Percentiles rank a stretch among this genome's conserved stretches.
Evolutionary conservation across 2,329 filamentous ascomycete genomes (phyloP).

Genomic region (Cadophora malorum): DNA sequence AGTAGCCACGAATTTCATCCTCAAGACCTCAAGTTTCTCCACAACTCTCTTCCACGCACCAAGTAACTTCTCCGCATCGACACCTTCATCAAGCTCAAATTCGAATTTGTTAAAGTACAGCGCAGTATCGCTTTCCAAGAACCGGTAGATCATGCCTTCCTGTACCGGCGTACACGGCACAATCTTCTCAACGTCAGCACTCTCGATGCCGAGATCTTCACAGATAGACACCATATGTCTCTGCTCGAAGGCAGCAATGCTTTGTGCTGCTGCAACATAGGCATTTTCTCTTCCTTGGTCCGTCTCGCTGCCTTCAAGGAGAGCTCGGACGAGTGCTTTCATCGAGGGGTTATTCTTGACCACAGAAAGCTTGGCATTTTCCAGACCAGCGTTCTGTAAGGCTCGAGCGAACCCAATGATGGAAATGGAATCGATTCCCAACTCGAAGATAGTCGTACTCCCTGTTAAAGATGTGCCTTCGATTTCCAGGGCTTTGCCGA

Average conservation of each 20-base stretch:
- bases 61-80: conserved; percentile 57
- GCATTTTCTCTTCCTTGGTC: conserved; percentile 32
- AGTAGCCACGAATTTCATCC: conserved; percentile 76
- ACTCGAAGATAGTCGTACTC: conserved; percentile 77
- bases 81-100: conserved; percentile 56
- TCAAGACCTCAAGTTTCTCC: conserved; percentile 65
- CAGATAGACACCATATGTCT: conserved; percentile 45
- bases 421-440: conserved; percentile 88
- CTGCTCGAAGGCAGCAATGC: conserved; percentile 49
- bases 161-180: conserved; percentile 86
- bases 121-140: conserved; percentile 59
- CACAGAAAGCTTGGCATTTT: conserved; percentile 64
- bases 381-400: conserved; percentile 68
- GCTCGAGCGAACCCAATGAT: conserved; percentile 72
- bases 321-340: conserved; percentile 51
- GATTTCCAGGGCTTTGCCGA: conserved; percentile 51
- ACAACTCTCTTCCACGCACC: conserved; percentile 64
- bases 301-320: conserved; percentile 23
- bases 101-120: conserved; percentile 82
- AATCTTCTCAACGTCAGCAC: conserved; percentile 70
- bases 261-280: conserved; percentile 47
- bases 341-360: conserved; percentile 69
- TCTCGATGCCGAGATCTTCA: conserved; percentile 56
- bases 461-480: conserved; percentile 53
- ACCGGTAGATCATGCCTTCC: conserved; percentile 81